phyloP scores from a whole-genome alignment of 176 grass and related monocot species.

The Tuctoria greenei region DNA sequence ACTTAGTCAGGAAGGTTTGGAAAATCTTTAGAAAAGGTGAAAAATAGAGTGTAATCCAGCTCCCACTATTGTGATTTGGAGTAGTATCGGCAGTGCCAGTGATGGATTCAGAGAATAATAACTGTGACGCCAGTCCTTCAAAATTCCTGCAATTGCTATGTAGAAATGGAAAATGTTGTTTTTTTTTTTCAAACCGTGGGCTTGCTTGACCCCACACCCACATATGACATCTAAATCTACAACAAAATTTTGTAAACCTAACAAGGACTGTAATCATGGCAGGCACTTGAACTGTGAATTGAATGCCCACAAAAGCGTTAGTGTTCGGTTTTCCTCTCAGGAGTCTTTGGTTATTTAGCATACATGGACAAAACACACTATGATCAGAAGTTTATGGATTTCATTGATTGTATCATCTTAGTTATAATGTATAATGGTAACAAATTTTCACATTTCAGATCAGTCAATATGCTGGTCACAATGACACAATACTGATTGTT shows the following conservation, averaged over 20 bases:
- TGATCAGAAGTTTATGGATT: slow-evolving; percentile 9
- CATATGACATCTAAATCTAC: not conserved
- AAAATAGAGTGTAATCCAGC: not conserved
- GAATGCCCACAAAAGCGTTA: not conserved
- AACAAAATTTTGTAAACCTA: not conserved
- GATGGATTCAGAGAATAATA: not conserved
- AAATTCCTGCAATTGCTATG: not conserved
- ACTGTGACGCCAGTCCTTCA: not conserved
- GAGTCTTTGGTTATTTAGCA: not conserved
- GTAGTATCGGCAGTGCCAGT: not conserved
- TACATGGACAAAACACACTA: not conserved
- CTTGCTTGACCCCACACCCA: not conserved
- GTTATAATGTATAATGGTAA: not conserved
- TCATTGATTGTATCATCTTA: slow-evolving; percentile 1
- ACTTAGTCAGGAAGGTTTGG: slow-evolving; percentile 3
- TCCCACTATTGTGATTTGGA: not conserved
- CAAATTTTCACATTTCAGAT: slow-evolving; percentile 64
- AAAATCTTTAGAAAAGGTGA: not conserved
- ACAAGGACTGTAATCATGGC: not conserved
- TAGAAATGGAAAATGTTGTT: not conserved
- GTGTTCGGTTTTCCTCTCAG: not conserved
- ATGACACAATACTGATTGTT: slow-evolving; percentile 90
- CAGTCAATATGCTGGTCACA: slow-evolving; percentile 79
- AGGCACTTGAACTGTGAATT: slow-evolving; percentile 16
- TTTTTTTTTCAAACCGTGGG: not conserved